Evolutionary conservation across 768 basidiomycete genomes (phyloP).

Genomic region (Amanita rubescens): DNA sequence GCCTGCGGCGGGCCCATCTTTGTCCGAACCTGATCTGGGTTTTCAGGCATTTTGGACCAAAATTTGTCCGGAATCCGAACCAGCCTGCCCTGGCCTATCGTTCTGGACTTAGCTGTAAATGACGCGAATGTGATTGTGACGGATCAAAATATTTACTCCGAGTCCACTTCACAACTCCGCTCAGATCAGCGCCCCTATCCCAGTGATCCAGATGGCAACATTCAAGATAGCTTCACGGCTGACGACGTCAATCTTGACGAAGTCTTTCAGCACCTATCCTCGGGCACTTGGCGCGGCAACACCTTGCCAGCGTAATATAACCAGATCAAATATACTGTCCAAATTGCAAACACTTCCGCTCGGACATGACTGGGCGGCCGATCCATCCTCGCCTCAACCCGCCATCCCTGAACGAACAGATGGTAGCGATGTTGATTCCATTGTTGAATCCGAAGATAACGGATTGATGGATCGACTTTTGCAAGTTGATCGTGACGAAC

Average conservation of each 20-base stretch:
- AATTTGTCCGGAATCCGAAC: too few species aligned
- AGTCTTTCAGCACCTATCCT: neutral
- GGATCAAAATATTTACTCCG: too few species aligned
- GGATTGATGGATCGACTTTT: conserved; percentile 2
- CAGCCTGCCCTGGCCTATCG: too few species aligned
- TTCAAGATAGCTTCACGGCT: neutral
- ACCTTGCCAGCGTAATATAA: neutral
- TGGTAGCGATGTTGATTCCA: neutral
- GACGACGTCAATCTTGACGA: neutral
- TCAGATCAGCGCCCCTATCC: neutral
- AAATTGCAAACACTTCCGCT: neutral
- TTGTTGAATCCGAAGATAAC: neutral
- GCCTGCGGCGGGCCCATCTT: too few species aligned
- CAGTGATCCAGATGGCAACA: neutral
- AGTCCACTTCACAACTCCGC: neutral
- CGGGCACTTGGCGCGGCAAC: neutral
- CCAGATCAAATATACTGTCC: neutral
- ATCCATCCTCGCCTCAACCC: neutral
- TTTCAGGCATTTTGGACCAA: too few species aligned
- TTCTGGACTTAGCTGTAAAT: too few species aligned
- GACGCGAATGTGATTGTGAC: too few species aligned
- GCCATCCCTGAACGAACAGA: neutral
- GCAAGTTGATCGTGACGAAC: conserved; percentile 5
- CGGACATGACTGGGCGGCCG: neutral
- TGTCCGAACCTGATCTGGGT: too few species aligned